Evolutionary conservation across 148 eudicot species (phyloP).

Genomic region (Rhododendron griersonianum): DNA sequence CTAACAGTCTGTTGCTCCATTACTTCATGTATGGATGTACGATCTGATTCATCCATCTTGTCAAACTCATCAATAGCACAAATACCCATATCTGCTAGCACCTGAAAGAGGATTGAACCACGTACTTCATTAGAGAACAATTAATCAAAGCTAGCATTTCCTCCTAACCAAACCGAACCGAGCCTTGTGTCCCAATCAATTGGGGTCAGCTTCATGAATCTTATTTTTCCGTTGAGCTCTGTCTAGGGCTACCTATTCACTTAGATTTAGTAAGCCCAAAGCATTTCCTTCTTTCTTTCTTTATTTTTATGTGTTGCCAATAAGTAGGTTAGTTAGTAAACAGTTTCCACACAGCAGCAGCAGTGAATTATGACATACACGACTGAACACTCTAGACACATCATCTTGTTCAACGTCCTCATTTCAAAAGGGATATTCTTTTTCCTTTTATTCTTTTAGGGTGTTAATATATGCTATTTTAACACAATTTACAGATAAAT

Average conservation of each 20-base stretch:
- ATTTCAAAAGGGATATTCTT: background rate
- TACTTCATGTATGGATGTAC: conserved; percentile 97
- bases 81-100: conserved; percentile 99
- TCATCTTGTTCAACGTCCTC: background rate
- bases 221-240: background rate
- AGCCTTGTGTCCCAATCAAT: too few species aligned
- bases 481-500: background rate
- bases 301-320: background rate
- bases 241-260: background rate
- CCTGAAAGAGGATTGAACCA: conserved; percentile 34
- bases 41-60: conserved; percentile 99
- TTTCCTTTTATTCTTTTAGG: background rate
- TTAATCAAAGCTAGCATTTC: background rate
- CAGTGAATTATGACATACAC: background rate
- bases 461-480: background rate
- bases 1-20: conserved; percentile 99
- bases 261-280: background rate
- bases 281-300: background rate
- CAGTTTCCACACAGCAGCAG: background rate
- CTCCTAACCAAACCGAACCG: background rate
- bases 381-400: background rate
- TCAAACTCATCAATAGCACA: conserved; percentile 99
- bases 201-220: background rate
- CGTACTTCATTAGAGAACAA: background rate
- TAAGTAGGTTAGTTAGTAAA: background rate